phyloP scores from a whole-genome alignment of 2,329 filamentous ascomycete species.

The Davidsoniella eucalypti region DNA sequence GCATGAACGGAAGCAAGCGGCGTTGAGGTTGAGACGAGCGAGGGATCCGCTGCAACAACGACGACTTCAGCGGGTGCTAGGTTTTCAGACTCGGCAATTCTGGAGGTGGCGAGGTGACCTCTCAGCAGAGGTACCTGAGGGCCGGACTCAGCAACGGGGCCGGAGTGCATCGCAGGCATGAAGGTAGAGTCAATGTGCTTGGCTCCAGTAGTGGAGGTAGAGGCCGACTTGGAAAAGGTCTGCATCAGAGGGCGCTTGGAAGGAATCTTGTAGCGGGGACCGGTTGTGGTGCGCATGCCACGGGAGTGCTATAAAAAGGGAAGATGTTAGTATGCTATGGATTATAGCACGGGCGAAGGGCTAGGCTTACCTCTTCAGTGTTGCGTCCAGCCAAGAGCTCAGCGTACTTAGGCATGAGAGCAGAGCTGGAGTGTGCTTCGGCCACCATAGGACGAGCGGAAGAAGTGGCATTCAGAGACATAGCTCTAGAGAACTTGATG shows the following conservation, averaged over 20 bases:
- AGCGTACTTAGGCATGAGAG: conserved; percentile 31
- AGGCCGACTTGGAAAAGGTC: conserved; percentile 37
- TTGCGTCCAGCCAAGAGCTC: conserved; percentile 25
- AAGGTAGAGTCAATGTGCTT: conserved; percentile 35
- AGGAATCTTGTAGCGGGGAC: conserved; percentile 25
- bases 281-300: conserved; percentile 30
- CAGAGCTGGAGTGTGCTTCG: conserved; percentile 20
- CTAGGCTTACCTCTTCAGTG: conserved; percentile 25
- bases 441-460: conserved; percentile 22
- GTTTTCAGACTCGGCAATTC: conserved; percentile 27
- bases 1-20: conserved; percentile 41
- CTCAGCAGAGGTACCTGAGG: conserved; percentile 38
- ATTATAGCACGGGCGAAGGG: neutral
- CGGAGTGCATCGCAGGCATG: conserved; percentile 29
- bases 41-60: conserved; percentile 41
- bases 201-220: conserved; percentile 21
- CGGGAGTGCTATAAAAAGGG: conserved; percentile 19
- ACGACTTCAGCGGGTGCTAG: conserved; percentile 27
- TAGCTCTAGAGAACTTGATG: conserved; percentile 30
- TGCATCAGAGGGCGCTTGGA: conserved; percentile 40
- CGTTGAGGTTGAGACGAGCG: conserved; percentile 31
- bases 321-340: neutral
- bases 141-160: conserved; percentile 22
- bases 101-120: conserved; percentile 32
- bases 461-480: conserved; percentile 24